Evolutionary conservation across 257 asterid genomes (phyloP), one percentile per base, ranked within the genome.

Genomic region (Nicotiana paniculata): DNA sequence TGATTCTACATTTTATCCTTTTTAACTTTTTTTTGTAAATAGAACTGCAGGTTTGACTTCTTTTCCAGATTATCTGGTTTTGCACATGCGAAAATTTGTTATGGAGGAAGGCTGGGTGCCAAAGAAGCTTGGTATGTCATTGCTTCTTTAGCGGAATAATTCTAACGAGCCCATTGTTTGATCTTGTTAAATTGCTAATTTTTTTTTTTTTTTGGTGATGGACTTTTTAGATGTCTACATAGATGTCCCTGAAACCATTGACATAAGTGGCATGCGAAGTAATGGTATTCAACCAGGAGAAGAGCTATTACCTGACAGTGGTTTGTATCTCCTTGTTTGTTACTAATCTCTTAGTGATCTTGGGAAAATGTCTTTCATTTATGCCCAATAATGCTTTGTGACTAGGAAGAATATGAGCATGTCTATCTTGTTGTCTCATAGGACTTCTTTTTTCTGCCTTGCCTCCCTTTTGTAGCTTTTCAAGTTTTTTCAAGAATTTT

Each of bases 91-190:
- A 70, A 96, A 96, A 85, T 96, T 96, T 81, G 95, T 96, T 67
- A 86, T 93, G 88, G 98, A 92, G 88, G 97, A 88, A 48, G 99
- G 99, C 79, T 94, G 98, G 98, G 99, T 93, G 75, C 98, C 99
- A 5, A 96, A 94, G 88, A 94, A 96, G 85, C 95, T 96, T 79
- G 99, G 99, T 93, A 84, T 69, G 77, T 32, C 15, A 28, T 55
- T 28, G 24, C 18, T 66, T 58, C 48, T 74, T 46, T 51, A 51
- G 28, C 9, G 11, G 28, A 48, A 30, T 51, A 74, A 51, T 7
- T 48, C 26, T 51, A 8, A 46, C 28, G 5, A 74, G 62, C 16
- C 16, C 17, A 48, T 12, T 2, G 39, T 6, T 15, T 51, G 35
- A 74, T 48, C 79, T 74, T 79, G 54, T 66, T 61, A 39, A 70